phyloP scores from a whole-genome alignment of 1,284 basidiomycete species.

The Ceratobasidium sp. region DNA sequence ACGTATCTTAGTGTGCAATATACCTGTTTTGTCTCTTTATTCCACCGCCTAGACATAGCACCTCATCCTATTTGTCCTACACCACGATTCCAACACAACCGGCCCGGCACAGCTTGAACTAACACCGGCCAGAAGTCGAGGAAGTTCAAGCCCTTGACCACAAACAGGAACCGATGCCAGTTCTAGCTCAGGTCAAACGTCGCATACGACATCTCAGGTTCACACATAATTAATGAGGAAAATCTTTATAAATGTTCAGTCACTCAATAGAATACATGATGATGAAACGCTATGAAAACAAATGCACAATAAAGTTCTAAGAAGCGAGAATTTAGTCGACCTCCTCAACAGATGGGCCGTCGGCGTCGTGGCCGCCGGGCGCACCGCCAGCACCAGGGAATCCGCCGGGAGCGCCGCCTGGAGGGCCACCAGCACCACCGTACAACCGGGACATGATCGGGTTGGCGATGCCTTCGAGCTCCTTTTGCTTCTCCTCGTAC shows the following conservation, averaged over 20 bases:
- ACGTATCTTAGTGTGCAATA: too few species aligned
- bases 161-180: background rate
- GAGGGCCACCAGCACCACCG: conserved; percentile 54
- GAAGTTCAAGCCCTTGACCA: background rate
- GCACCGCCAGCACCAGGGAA: conserved; percentile 50
- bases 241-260: conserved; percentile 22
- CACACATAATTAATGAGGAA: background rate
- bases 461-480: conserved; percentile 89
- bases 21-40: background rate
- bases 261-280: conserved; percentile 33
- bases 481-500: conserved; percentile 95
- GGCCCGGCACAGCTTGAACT: background rate
- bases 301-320: conserved; percentile 32
- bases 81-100: background rate
- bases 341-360: conserved; percentile 88
- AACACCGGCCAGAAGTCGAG: background rate
- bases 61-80: background rate
- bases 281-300: conserved; percentile 17
- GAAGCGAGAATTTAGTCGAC: conserved; percentile 53
- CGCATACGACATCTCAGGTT: background rate
- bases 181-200: too few species aligned
- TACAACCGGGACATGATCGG: conserved; percentile 97
- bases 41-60: background rate
- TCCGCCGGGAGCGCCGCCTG: conserved; percentile 51
- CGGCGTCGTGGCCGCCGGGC: conserved; percentile 63